These are phyloP conservation scores for Malassezia cuniculi DNA, from an alignment of 1,284 basidiomycete genomes.

Conservation along the genomic window DNA sequence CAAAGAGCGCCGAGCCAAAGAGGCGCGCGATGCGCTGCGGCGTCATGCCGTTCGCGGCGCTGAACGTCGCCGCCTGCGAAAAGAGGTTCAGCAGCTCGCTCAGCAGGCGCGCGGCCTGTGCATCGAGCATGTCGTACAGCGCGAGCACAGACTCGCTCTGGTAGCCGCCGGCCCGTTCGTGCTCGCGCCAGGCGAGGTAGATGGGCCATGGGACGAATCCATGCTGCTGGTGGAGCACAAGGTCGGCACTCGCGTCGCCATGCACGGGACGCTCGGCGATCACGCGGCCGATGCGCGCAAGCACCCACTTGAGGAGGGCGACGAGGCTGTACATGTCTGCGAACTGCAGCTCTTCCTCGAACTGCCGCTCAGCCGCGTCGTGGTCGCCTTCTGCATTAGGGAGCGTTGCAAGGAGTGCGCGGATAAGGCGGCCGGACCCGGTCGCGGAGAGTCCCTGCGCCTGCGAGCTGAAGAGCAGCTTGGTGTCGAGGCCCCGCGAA, in stretches of 20 bases:
- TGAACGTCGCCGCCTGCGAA: conserved; percentile 36
- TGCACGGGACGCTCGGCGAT: conserved; percentile 24
- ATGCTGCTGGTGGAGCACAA: conserved; percentile 36
- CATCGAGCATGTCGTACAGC: conserved; percentile 18
- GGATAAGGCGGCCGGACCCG: conserved; percentile 26
- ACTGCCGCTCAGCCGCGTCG: conserved; percentile 5
- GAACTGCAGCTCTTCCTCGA: conserved; percentile 31
- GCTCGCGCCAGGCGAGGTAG: conserved; percentile 35
- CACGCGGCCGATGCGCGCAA: conserved; percentile 36
- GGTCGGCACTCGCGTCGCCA: conserved; percentile 17
- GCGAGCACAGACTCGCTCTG: conserved; percentile 19
- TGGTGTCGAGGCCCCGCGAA: conserved; percentile 27
- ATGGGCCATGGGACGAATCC: conserved; percentile 36
- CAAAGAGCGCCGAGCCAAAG: conserved; percentile 38
- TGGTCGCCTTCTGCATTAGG: conserved; percentile 1
- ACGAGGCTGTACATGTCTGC: conserved; percentile 39
- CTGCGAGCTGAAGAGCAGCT: conserved; percentile 42
- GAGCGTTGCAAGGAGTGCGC: conserved; percentile 8
- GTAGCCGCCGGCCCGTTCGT: conserved; percentile 23
- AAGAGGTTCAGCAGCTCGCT: conserved; percentile 34
- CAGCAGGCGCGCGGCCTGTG: conserved; percentile 24
- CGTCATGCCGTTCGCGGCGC: conserved; percentile 42
- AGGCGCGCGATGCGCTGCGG: conserved; percentile 30
- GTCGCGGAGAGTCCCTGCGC: conserved; percentile 33
- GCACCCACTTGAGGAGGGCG: conserved; percentile 42